phyloP scores from a whole-genome alignment of 192 early-diverging fungal species.

The Coemansia sp. region DNA sequence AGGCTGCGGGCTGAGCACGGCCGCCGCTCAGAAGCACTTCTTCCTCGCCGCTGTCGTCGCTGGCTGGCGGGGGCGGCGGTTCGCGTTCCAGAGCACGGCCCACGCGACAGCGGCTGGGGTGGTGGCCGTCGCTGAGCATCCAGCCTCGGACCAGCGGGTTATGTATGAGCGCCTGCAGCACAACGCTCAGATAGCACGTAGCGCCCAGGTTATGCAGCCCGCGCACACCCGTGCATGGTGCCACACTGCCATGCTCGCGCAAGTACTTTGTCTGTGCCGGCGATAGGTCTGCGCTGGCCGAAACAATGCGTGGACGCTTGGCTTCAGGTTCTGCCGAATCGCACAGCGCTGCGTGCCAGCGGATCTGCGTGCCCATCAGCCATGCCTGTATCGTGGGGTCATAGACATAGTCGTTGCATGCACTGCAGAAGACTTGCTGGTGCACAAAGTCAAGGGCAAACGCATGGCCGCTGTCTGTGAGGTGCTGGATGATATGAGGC shows the following conservation, averaged over 20 bases:
- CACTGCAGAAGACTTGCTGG: slow-evolving; percentile 65
- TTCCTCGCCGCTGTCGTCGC: slow-evolving; percentile 5
- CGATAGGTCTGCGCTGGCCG: slow-evolving; percentile 22
- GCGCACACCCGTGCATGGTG: slow-evolving; percentile 64
- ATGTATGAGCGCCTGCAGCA: slow-evolving; percentile 87
- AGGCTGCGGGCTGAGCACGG: slow-evolving; percentile 28
- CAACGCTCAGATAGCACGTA: slow-evolving; percentile 95
- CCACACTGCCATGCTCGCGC: slow-evolving; percentile 30
- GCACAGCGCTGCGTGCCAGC: slow-evolving; percentile 46
- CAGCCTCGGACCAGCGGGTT: slow-evolving; percentile 87
- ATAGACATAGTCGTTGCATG: slow-evolving; percentile 83
- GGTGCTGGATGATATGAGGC: slow-evolving; percentile 22
- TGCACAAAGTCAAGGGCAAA: slow-evolving; percentile 76
- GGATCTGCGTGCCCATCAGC: slow-evolving; percentile 42
- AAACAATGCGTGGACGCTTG: slow-evolving; percentile 36
- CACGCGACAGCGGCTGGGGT: slow-evolving; percentile 58
- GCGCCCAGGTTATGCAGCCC: slow-evolving; percentile 90
- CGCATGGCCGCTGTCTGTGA: slow-evolving; percentile 14
- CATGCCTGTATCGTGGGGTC: slow-evolving; percentile 67
- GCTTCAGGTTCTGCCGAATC: slow-evolving; percentile 35
- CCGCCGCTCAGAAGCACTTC: slow-evolving; percentile 14
- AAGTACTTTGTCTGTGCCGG: slow-evolving; percentile 41
- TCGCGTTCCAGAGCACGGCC: slow-evolving; percentile 2
- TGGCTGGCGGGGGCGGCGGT: slow-evolving; percentile 11
- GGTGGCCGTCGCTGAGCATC: slow-evolving; percentile 91